Conservation (phyloP, 2,329 filamentous ascomycete species). For the Plectosphaerella cucumerina region DNA sequence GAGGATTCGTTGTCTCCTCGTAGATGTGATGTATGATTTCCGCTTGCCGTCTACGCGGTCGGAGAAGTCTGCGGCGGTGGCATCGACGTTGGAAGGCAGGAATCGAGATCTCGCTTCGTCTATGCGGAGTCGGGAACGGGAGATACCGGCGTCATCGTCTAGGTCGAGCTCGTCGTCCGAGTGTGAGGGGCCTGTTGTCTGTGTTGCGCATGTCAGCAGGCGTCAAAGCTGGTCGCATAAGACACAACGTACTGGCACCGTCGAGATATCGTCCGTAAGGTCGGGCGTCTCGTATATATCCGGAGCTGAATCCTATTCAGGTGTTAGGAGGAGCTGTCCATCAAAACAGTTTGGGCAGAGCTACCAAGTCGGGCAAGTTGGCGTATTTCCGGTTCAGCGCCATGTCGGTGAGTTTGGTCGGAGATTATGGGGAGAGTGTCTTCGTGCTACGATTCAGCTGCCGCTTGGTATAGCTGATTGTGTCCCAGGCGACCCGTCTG, state of each 20-base stretch:
- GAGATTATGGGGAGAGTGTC: no score
- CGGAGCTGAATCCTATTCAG: slow-evolving; percentile 73
- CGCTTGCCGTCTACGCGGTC: slow-evolving; percentile 80
- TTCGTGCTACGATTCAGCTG: no score
- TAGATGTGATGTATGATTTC: slow-evolving; percentile 77
- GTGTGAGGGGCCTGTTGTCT: slow-evolving; percentile 53
- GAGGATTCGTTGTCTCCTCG: slow-evolving; percentile 58
- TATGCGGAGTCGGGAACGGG: slow-evolving; percentile 70
- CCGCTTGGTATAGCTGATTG: no score
- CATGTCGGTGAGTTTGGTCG: slow-evolving; percentile 39
- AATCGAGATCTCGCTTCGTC: slow-evolving; percentile 79
- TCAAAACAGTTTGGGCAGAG: neutral
- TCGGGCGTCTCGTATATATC: slow-evolving; percentile 97
- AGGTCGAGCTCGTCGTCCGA: slow-evolving; percentile 61
- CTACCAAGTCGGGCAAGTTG: slow-evolving; percentile 71
- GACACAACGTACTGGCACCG: slow-evolving; percentile 66
- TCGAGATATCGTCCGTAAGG: slow-evolving; percentile 84
- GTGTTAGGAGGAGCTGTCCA: slow-evolving; percentile 5
- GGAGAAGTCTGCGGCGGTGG: slow-evolving; percentile 79
- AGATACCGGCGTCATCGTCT: slow-evolving; percentile 64
- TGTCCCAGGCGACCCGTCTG: no score
- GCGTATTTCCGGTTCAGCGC: slow-evolving; percentile 78
- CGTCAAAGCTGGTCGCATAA: neutral
- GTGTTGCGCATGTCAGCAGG: slow-evolving; percentile 11
- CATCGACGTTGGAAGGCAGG: slow-evolving; percentile 69